These are phyloP conservation scores for Cytospora leucostoma DNA, from an alignment of 2,329 filamentous ascomycete genomes.

Conservation along the genomic window DNA sequence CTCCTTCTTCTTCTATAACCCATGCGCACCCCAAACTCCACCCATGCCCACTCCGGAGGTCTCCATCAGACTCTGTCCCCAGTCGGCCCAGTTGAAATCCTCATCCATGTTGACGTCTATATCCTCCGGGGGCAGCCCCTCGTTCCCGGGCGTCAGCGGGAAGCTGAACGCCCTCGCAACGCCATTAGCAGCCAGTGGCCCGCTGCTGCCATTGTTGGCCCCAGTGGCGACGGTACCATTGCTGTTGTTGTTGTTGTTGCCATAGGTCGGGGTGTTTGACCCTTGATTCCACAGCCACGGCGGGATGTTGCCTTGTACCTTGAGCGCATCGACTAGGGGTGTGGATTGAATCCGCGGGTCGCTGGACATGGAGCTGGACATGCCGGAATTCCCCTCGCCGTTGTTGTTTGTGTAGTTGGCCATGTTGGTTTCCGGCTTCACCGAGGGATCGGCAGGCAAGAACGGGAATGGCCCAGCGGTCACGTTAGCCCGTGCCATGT, in stretches of 20 bases:
- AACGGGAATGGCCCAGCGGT: slow-evolving; percentile 18
- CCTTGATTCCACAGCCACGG: slow-evolving; percentile 56
- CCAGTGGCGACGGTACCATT: slow-evolving; percentile 6
- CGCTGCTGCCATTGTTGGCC: background rate
- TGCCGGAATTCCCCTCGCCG: slow-evolving; percentile 1
- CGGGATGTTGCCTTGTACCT: slow-evolving; percentile 49
- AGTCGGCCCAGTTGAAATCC: slow-evolving; percentile 42
- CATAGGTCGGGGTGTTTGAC: slow-evolving; percentile 2
- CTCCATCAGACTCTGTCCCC: slow-evolving; percentile 40
- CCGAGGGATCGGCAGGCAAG: slow-evolving; percentile 25
- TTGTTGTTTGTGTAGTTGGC: slow-evolving; percentile 20
- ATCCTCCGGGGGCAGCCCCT: slow-evolving; percentile 32
- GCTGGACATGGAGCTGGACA: slow-evolving; percentile 4
- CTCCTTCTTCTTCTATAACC: slow-evolving; percentile 20
- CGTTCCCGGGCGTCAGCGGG: slow-evolving; percentile 21
- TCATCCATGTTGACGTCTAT: slow-evolving; percentile 41
- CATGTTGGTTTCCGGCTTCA: slow-evolving; percentile 29
- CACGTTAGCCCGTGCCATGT: slow-evolving; percentile 22
- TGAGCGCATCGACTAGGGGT: slow-evolving; percentile 43
- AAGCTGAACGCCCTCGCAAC: slow-evolving; percentile 23
- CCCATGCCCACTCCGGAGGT: slow-evolving; percentile 33
- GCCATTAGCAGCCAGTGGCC: slow-evolving; percentile 11
- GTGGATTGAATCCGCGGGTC: slow-evolving; percentile 24
- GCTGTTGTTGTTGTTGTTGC: background rate
- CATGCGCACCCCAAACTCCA: slow-evolving; percentile 31